Base-by-base conservation (phyloP, 176 grass and related monocot species). In the Aegilops speltoides region DNA sequence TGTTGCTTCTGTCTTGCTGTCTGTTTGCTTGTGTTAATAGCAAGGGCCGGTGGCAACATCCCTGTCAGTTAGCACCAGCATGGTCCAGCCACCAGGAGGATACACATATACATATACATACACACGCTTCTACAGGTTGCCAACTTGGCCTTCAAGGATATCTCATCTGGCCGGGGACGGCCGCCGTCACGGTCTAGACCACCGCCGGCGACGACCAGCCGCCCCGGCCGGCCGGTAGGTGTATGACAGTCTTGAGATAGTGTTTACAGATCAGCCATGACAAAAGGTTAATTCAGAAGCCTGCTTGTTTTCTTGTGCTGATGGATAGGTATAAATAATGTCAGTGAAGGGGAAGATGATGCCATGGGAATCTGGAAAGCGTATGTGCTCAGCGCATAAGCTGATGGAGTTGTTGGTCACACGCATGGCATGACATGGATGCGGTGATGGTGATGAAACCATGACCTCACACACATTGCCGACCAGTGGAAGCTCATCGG, bases 71-170 rank as follows among this genome's bases (percentile, higher is more conserved):
- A 86, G 38, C 77, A 85, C 64, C 82, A 88, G 61, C 34, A 84
- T 87, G 89, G 85, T 84, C 89, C 85, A 69, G 77, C 82, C 82
- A 91, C 62, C 48, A 41, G 77, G 34, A 77, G 6, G 70, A 65
- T 71, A 63, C 84, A 15, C 26, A 32, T 16, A 37, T 7, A 64
- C 77, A 70, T 63, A 79, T 16, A 14, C 26, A 67, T 4, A 17
- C 74, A 73, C 64, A 73, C 81, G 61, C 14, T 68, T 73, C 34
- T 75, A 67, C 88, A 56, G 73, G 54, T 72, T 31, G 78, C 38
- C 79, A 81, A 48, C 64, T 69, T 82, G 54, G 54, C 73, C 37
- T 40, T 81, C 59, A 81, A 84, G 62, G 68, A 50, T 75, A 88
- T 77, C 62, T 78, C 68, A 75, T 74, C 26, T 81, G 60, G 68